Conservation (phyloP, 1,139 yeast genomes). For the Taphrina confusa region DNA sequence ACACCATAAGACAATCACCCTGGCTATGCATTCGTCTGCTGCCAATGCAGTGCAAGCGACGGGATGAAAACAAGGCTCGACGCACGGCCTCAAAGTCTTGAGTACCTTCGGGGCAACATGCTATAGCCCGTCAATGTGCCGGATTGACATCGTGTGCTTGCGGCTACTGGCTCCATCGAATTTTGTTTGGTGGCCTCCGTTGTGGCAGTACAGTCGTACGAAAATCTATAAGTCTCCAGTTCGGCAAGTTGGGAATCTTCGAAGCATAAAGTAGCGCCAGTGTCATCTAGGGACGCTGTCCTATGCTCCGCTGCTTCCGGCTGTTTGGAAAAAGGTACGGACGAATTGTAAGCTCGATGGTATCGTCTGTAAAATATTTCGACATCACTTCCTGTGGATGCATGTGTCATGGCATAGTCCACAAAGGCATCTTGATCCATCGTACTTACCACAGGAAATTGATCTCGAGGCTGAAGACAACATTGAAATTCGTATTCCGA, state of each 20-base stretch:
- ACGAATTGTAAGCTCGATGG: not conserved
- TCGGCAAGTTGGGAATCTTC: not conserved
- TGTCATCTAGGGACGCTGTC: not conserved
- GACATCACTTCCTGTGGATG: not conserved
- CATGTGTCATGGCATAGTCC: not conserved
- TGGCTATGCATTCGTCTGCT: too few species aligned
- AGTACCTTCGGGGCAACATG: too few species aligned
- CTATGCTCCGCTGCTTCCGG: too few species aligned
- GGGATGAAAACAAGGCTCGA: too few species aligned
- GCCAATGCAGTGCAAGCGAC: too few species aligned
- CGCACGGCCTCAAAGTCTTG: too few species aligned
- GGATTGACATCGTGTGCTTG: too few species aligned
- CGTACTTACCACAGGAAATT: not conserved
- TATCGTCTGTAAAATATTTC: constrained; percentile 1
- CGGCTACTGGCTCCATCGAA: too few species aligned
- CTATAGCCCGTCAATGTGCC: too few species aligned
- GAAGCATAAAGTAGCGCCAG: not conserved
- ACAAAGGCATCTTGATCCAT: not conserved
- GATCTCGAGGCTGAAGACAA: not conserved
- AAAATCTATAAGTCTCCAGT: not conserved
- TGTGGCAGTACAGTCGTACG: not conserved
- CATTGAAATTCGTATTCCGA: constrained; percentile 4
- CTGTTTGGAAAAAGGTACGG: too few species aligned
- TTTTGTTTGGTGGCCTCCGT: too few species aligned
- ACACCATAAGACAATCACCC: too few species aligned